Evolutionary conservation across 2,329 filamentous ascomycete genomes (phyloP).

Genomic region (Chaetomiaceae sp.): DNA sequence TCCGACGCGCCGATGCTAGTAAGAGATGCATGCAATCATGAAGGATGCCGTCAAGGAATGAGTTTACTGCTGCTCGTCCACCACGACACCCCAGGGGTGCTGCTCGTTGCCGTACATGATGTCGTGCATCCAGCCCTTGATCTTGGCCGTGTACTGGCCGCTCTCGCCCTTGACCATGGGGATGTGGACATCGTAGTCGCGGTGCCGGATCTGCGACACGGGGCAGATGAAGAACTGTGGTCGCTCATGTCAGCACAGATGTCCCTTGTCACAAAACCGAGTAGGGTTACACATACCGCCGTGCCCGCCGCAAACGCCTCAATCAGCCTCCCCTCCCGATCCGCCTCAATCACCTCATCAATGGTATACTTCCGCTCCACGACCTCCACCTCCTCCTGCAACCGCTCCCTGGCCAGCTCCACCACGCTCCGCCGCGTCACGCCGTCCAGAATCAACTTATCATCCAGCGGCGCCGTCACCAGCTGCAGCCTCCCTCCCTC

Average conservation of each 20-base stretch:
- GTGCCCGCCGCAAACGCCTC: slow-evolving; percentile 87
- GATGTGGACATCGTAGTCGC: slow-evolving; percentile 56
- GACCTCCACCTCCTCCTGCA: slow-evolving; percentile 58
- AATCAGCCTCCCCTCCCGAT: slow-evolving; percentile 67
- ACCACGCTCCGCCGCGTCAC: slow-evolving; percentile 79
- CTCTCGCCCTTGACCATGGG: slow-evolving; percentile 50
- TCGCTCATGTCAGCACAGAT: slow-evolving; percentile 6
- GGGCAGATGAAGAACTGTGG: slow-evolving; percentile 63
- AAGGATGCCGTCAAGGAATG: neutral
- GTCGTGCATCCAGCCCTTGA: slow-evolving; percentile 62
- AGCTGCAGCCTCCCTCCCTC: slow-evolving; percentile 52
- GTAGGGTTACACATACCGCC: slow-evolving; percentile 50
- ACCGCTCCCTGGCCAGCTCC: slow-evolving; percentile 60
- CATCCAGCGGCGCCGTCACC: slow-evolving; percentile 76
- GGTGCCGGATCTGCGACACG: slow-evolving; percentile 62
- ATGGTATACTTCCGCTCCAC: slow-evolving; percentile 82
- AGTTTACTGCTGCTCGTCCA: slow-evolving; percentile 48
- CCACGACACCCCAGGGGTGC: slow-evolving; percentile 64
- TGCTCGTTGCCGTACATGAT: slow-evolving; percentile 69
- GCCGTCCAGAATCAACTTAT: slow-evolving; percentile 79
- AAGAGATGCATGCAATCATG: slow-evolving; percentile 5
- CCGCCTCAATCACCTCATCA: slow-evolving; percentile 65
- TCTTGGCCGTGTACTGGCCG: slow-evolving; percentile 50
- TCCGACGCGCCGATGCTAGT: neutral
- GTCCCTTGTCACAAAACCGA: too few relatives aligned